Conservation (phyloP, 495 filamentous ascomycete species). For the Evernia prunastri region DNA sequence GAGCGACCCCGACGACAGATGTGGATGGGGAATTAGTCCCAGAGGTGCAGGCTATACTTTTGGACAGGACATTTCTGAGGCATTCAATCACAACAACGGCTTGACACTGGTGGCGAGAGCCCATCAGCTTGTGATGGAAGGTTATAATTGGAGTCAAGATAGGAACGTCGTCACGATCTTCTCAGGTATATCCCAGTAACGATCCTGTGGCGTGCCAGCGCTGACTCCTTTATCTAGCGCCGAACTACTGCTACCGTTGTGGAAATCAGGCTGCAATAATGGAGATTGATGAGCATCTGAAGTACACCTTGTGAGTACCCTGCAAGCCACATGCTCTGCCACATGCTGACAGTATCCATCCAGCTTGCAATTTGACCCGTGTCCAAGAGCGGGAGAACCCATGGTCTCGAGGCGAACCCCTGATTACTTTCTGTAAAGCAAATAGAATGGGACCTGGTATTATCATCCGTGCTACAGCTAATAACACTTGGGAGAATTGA, state of each 20-base stretch:
- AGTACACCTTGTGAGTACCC: conserved; percentile 92
- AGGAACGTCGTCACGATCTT: conserved; percentile 98
- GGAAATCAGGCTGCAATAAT: conserved; percentile 99
- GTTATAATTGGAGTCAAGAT: conserved; percentile 97
- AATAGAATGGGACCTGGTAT: background rate
- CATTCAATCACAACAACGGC: conserved; percentile 99
- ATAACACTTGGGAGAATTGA: conserved; percentile 7
- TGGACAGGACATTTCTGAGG: conserved; percentile 98
- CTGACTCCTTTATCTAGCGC: conserved; percentile 50
- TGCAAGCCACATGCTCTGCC: background rate
- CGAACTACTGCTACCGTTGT: conserved; percentile 97
- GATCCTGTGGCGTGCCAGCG: conserved; percentile 18
- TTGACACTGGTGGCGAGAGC: conserved; percentile 90
- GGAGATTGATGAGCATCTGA: conserved; percentile 99
- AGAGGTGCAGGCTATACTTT: conserved; percentile 98
- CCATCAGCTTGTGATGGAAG: conserved; percentile 97
- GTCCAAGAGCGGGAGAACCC: conserved; percentile 91
- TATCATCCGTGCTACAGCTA: background rate
- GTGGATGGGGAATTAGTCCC: conserved; percentile 96
- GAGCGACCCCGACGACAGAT: conserved; percentile 97
- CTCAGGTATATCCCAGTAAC: conserved; percentile 55
- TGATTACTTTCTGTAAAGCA: conserved; percentile 87
- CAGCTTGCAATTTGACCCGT: conserved; percentile 99
- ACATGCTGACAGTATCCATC: conserved; percentile 23
- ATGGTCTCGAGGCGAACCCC: conserved; percentile 98